Evolutionary conservation across 805 yeast genomes (phyloP).

Genomic region (Candida insectorum): DNA sequence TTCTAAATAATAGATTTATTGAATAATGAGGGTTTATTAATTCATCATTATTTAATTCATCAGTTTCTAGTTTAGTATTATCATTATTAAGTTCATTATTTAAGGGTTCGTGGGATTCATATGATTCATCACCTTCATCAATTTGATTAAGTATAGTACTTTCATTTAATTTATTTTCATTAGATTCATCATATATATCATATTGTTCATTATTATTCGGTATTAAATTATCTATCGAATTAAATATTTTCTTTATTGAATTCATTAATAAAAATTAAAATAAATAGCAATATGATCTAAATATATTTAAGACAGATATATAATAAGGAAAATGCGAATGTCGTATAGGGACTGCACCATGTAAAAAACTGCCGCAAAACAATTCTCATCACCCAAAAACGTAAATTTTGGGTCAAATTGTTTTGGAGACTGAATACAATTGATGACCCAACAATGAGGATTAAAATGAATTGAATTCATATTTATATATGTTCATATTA

Average conservation of each 20-base stretch:
- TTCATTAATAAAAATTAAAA: constrained; percentile 28
- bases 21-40: constrained; percentile 6
- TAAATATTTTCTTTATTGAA: constrained; percentile 31
- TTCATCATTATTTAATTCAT: neutral
- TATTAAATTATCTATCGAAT: constrained; percentile 27
- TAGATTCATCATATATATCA: no score
- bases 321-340: no score
- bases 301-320: neutral
- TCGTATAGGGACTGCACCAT: no score
- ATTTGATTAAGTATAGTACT: neutral
- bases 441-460: no score
- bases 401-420: no score
- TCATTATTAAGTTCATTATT: constrained; percentile 4
- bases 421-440: no score
- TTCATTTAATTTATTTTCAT: neutral
- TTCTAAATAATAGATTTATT: constrained; percentile 2
- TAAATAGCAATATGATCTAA: no score
- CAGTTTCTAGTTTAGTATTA: neutral
- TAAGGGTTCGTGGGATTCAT: no score
- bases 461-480: no score
- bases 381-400: no score
- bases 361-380: no score
- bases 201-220: constrained; percentile 6
- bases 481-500: no score
- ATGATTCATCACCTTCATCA: constrained; percentile 1